Evolutionary conservation across 257 asterid species (phyloP), one percentile per base, ranked within the genome.

Genomic region (Salvia hispanica): DNA sequence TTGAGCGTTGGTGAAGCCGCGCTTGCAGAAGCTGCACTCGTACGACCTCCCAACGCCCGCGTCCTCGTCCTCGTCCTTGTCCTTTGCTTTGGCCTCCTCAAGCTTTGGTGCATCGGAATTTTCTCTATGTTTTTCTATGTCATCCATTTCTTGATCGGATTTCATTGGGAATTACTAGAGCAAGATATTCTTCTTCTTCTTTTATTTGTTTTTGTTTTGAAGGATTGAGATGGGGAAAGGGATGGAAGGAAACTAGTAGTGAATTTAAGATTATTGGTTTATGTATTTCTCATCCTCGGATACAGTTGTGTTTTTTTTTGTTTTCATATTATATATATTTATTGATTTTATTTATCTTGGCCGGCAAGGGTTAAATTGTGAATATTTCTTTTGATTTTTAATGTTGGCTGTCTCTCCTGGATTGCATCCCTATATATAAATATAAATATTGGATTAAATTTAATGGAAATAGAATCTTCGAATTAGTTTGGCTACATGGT

Each of bases 1-100:
- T 44, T 92, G 96, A 2, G 95, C 98, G 69, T 87, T 92, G 0
- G 96, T 92, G 69, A 92, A 92, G 0, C 96, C 96, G 21, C 94
- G 76, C 60, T 87, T 92, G 73, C 98, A 92, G 51, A 78, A 87
- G 55, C 77, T 70, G 77, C 98, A 92, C 79, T 87, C 95, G 44
- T 89, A 92, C 0, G 89, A 81, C 47, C 92, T 69, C 6, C 94
- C 91, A 0, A 71, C 16, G 0, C 90, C 92, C 2, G 77, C 7
- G 36, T 58, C 43, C 51, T 84, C 86, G 3, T 83, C 90, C 60
- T 15, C 57, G 69, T 80, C 45, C 74, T 72, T 82, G 63, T 76
- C 84, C 40, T 69, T 64, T 52, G 60, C 75, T 34, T 48, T 63
- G 6, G 44, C 72, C 2, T 12, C 73, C 62, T 84, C 89, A 3